Evolutionary conservation across 805 yeast species (phyloP).

Genomic region (Candida stauntonica): DNA sequence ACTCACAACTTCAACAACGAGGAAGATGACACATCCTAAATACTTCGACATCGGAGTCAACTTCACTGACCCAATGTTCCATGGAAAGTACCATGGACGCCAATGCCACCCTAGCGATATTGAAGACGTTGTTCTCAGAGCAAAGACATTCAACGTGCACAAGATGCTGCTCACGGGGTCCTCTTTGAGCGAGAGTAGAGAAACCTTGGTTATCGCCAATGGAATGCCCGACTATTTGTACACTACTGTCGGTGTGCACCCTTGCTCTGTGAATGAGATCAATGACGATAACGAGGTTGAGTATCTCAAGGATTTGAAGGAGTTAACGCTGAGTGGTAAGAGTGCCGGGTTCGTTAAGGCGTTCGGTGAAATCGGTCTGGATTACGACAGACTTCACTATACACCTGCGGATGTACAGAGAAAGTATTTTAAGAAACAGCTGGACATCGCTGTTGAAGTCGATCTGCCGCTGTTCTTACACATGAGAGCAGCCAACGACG

Average conservation of each 20-base stretch:
- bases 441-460: conserved; percentile 56
- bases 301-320: conserved; percentile 46
- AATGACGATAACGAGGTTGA: conserved; percentile 24
- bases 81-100: conserved; percentile 71
- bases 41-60: conserved; percentile 59
- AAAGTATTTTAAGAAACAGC: conserved; percentile 65
- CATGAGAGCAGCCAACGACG: conserved; percentile 81
- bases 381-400: conserved; percentile 83
- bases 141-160: conserved; percentile 58
- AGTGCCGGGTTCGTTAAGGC: conserved; percentile 59
- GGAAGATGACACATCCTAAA: conserved; percentile 11
- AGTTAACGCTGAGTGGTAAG: conserved; percentile 45
- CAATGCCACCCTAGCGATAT: conserved; percentile 67
- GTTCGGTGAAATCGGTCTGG: conserved; percentile 94
- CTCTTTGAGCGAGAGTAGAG: conserved; percentile 57
- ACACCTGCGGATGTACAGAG: conserved; percentile 66
- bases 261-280: conserved; percentile 73
- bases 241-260: conserved; percentile 93
- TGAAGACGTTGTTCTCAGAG: conserved; percentile 58
- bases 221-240: conserved; percentile 33
- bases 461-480: conserved; percentile 82
- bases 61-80: conserved; percentile 84
- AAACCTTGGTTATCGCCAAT: conserved; percentile 54
- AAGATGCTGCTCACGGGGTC: conserved; percentile 83
- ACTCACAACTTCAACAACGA: not conserved